Percentiles rank a stretch among this genome's conserved stretches.
Evolutionary conservation across 257 asterid genomes (phyloP).

Genomic region (Nicotiana attenuata): DNA sequence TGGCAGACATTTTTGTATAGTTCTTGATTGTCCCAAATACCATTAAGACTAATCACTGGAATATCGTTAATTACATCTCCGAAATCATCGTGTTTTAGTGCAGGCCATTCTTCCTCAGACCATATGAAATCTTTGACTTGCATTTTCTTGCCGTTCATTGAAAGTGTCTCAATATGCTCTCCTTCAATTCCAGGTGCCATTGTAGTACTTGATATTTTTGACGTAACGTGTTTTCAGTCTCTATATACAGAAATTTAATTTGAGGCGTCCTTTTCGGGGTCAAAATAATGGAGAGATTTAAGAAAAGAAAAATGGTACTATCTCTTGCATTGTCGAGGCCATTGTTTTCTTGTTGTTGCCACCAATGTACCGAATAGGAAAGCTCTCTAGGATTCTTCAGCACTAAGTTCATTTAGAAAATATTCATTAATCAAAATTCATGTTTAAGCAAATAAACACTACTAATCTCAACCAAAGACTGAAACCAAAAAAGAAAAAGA

Average conservation of each 20-base stretch:
- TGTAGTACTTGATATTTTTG: not conserved
- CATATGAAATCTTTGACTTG: constrained; percentile 19
- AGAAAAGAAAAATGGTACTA: not conserved
- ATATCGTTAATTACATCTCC: constrained; percentile 12
- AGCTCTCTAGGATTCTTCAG: not conserved
- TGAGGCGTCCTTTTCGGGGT: not conserved
- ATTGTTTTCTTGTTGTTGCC: not conserved
- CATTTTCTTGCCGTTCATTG: constrained; percentile 7
- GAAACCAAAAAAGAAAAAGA: not conserved
- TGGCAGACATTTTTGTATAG: not conserved
- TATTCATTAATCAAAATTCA: not conserved
- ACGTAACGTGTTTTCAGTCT: not conserved
- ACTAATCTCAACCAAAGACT: not conserved
- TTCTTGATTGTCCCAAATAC: not conserved
- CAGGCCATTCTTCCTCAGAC: constrained; percentile 22
- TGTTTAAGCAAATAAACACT: not conserved
- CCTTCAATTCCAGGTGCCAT: constrained; percentile 21
- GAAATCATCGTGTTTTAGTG: constrained; percentile 11
- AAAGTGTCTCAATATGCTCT: constrained; percentile 15
- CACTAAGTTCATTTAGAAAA: not conserved
- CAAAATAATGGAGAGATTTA: too few species aligned
- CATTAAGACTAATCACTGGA: constrained; percentile 13
- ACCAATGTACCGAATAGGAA: not conserved
- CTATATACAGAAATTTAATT: not conserved
- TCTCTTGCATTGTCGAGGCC: not conserved